These are phyloP conservation scores for Pterulicium gracile DNA, from an alignment of 1,284 basidiomycete species.

Conservation along the genomic window DNA sequence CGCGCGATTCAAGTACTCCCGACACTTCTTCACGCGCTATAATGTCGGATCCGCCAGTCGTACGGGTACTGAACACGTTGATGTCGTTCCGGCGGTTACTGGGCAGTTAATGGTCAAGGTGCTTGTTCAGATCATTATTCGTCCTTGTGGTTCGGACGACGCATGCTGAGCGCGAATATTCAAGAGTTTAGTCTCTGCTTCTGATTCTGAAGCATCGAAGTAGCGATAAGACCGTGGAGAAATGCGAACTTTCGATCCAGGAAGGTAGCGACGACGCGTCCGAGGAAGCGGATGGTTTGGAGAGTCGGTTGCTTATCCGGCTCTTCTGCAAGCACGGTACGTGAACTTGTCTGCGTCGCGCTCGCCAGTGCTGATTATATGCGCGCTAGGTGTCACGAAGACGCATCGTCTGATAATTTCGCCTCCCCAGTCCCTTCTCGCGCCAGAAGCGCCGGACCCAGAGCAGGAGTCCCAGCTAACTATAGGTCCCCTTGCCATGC, in stretches of 20 bases:
- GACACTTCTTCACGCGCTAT: constrained; percentile 61
- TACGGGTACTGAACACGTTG: constrained; percentile 13
- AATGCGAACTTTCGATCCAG: constrained; percentile 59
- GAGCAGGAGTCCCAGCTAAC: constrained; percentile 50
- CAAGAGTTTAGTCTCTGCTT: constrained; percentile 42
- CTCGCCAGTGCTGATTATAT: too few relatives aligned
- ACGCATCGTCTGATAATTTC: constrained; percentile 62
- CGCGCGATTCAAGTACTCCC: constrained; percentile 62
- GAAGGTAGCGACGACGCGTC: constrained; percentile 33
- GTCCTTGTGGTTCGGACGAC: not conserved
- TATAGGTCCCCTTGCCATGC: constrained; percentile 58
- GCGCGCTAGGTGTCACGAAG: constrained; percentile 65
- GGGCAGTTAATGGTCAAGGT: constrained; percentile 66
- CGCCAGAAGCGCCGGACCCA: constrained; percentile 46
- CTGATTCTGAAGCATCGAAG: constrained; percentile 64
- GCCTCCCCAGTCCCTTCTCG: constrained; percentile 43
- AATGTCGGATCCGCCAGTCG: constrained; percentile 23
- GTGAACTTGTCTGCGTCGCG: constrained; percentile 12
- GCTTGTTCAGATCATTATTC: constrained; percentile 11
- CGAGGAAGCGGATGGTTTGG: constrained; percentile 50
- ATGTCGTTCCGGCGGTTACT: constrained; percentile 29
- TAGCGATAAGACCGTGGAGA: constrained; percentile 63
- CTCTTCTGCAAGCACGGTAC: constrained; percentile 74
- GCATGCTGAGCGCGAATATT: constrained; percentile 1
- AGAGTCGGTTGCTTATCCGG: constrained; percentile 59